Evolutionary conservation across 805 yeast genomes (phyloP).

Genomic region (Candida koratica): DNA sequence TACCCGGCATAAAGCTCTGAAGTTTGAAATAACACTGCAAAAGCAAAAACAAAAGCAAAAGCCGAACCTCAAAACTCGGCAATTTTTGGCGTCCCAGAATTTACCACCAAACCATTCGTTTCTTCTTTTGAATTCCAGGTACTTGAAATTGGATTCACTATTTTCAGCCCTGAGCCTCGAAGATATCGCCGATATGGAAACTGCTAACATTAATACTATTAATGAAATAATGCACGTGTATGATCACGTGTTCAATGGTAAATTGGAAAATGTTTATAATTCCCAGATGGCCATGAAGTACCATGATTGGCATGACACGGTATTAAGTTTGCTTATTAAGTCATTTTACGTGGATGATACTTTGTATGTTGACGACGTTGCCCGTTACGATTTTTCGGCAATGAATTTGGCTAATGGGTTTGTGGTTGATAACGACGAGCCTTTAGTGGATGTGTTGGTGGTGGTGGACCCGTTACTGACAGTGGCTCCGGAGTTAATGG

Average conservation of each 20-base stretch:
- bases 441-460: constrained; percentile 52
- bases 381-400: constrained; percentile 45
- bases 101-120: constrained; percentile 35
- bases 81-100: constrained; percentile 25
- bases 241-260: constrained; percentile 21
- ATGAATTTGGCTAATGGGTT: constrained; percentile 27
- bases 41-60: background rate
- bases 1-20: constrained; percentile 2
- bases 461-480: constrained; percentile 73
- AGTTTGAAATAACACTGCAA: constrained; percentile 6
- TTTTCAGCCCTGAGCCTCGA: constrained; percentile 27
- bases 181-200: constrained; percentile 45
- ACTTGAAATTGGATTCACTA: constrained; percentile 30
- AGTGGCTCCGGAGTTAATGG: constrained; percentile 56
- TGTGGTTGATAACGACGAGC: constrained; percentile 21
- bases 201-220: constrained; percentile 35
- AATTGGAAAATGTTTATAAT: constrained; percentile 16
- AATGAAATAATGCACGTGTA: constrained; percentile 26
- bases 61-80: constrained; percentile 7
- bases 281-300: constrained; percentile 4
- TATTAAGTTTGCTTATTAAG: constrained; percentile 41
- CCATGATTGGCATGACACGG: constrained; percentile 45
- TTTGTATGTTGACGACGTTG: constrained; percentile 36
- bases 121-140: constrained; percentile 54
- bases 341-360: constrained; percentile 43